These are phyloP conservation scores for Sugiyamaella castrensis DNA, from an alignment of 1,139 yeast genomes.

Conservation along the genomic window DNA sequence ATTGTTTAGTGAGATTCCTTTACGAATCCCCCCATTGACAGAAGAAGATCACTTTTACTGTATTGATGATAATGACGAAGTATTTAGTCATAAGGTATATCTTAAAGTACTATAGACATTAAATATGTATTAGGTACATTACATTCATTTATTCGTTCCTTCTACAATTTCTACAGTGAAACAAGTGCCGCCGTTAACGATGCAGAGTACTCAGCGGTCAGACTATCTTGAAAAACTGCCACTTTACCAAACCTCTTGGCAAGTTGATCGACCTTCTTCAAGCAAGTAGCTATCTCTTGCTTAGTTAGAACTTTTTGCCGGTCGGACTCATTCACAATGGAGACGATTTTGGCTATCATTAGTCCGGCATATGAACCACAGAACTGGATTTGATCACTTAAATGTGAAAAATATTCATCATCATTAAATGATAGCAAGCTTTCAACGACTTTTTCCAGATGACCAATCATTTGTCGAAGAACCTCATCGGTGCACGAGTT, in stretches of 20 bases:
- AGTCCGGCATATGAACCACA: constrained; percentile 53
- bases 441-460: constrained; percentile 47
- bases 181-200: constrained; percentile 20
- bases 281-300: constrained; percentile 12
- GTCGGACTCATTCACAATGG: constrained; percentile 14
- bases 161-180: not conserved
- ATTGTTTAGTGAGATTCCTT: constrained; percentile 37
- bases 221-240: constrained; percentile 24
- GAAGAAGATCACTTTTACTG: constrained; percentile 36
- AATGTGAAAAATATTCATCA: constrained; percentile 63
- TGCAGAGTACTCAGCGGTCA: constrained; percentile 27
- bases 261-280: constrained; percentile 17
- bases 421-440: constrained; percentile 46
- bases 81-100: constrained; percentile 32
- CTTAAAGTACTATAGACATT: constrained; percentile 14
- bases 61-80: constrained; percentile 37
- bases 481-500: constrained; percentile 21
- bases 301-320: constrained; percentile 16
- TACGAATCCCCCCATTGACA: constrained; percentile 35
- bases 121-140: not conserved
- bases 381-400: constrained; percentile 66
- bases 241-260: constrained; percentile 25
- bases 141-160: too few species aligned
- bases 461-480: constrained; percentile 31
- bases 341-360: constrained; percentile 41